These are phyloP conservation scores for Simmondsia chinensis DNA, from an alignment of 148 eudicot species.

Conservation along the genomic window DNA sequence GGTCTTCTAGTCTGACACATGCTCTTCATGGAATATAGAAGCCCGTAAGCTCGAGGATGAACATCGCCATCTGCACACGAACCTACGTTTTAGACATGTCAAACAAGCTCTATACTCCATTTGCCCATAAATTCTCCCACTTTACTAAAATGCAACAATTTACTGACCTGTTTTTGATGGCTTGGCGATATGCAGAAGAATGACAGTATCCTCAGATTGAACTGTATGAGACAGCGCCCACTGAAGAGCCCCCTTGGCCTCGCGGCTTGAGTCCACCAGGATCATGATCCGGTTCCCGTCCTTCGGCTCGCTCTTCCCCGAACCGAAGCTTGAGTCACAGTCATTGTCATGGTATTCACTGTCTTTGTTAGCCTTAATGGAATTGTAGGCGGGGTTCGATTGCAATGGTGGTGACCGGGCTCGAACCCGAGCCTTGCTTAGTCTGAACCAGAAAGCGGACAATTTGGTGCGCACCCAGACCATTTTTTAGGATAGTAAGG, in stretches of 20 bases:
- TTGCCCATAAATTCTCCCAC: neutral
- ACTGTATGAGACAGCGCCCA: conserved; percentile 75
- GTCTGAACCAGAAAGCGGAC: conserved; percentile 29
- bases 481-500: too few relatives aligned
- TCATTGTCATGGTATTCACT: conserved; percentile 26
- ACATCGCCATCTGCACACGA: conserved; percentile 10
- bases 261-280: conserved; percentile 42
- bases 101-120: neutral
- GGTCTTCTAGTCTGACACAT: conserved; percentile 47
- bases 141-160: too few relatives aligned
- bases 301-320: conserved; percentile 12
- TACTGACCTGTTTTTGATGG: conserved; percentile 29
- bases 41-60: conserved; percentile 44
- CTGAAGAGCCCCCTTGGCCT: conserved; percentile 57
- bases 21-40: conserved; percentile 52
- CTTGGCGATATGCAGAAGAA: conserved; percentile 47
- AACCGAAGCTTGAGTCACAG: conserved; percentile 21
- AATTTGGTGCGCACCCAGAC: conserved; percentile 14
- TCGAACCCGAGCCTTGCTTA: conserved; percentile 25
- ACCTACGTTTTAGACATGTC: conserved; percentile 22
- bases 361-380: conserved; percentile 23
- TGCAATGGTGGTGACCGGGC: conserved; percentile 37
- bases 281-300: conserved; percentile 61
- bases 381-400: conserved; percentile 36
- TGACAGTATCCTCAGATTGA: conserved; percentile 44